Evolutionary conservation across 805 yeast genomes (phyloP).

Genomic region (Lachancea dasiensis): DNA sequence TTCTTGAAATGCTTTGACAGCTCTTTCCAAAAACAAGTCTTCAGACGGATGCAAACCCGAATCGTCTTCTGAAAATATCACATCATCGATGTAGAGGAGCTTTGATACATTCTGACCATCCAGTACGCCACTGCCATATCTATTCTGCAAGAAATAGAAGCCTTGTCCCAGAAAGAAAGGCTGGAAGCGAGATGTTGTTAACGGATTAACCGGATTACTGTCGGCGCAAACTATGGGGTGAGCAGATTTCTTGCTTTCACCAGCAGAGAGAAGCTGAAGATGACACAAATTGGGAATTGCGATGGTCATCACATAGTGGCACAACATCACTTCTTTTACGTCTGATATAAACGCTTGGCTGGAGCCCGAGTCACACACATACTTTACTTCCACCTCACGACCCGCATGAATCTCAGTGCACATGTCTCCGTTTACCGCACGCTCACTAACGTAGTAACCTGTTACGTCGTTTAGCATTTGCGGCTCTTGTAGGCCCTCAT

Average conservation of each 20-base stretch:
- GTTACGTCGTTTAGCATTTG: conserved; percentile 25
- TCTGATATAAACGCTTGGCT: conserved; percentile 29
- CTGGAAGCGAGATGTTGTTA: conserved; percentile 10
- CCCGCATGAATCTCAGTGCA: conserved; percentile 55
- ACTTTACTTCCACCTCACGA: conserved; percentile 50
- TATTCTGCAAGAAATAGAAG: conserved; percentile 18
- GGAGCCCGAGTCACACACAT: conserved; percentile 44
- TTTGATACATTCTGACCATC: conserved; percentile 3
- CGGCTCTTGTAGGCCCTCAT: conserved; percentile 16
- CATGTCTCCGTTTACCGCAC: conserved; percentile 44
- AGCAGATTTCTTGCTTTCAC: conserved; percentile 11
- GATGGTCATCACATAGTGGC: conserved; percentile 49
- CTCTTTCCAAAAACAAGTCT: conserved; percentile 11
- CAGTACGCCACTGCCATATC: conserved; percentile 5
- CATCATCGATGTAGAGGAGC: conserved; percentile 1
- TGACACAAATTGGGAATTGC: conserved; percentile 47
- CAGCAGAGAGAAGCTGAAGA: conserved; percentile 26
- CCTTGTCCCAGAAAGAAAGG: conserved; percentile 26
- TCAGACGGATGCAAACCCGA: conserved; percentile 3
- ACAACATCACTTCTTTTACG: conserved; percentile 49
- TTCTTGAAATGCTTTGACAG: conserved; percentile 21
- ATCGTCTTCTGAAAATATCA: neutral
- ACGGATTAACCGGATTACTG: neutral
- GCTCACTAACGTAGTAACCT: conserved; percentile 32
- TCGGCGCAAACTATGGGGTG: conserved; percentile 8